Percentiles rank a stretch among this genome's conserved stretches.
These are phyloP conservation scores for Hondaea fermentalgiana DNA, from an alignment of 108 stramenopile species.

Conservation along the genomic window DNA sequence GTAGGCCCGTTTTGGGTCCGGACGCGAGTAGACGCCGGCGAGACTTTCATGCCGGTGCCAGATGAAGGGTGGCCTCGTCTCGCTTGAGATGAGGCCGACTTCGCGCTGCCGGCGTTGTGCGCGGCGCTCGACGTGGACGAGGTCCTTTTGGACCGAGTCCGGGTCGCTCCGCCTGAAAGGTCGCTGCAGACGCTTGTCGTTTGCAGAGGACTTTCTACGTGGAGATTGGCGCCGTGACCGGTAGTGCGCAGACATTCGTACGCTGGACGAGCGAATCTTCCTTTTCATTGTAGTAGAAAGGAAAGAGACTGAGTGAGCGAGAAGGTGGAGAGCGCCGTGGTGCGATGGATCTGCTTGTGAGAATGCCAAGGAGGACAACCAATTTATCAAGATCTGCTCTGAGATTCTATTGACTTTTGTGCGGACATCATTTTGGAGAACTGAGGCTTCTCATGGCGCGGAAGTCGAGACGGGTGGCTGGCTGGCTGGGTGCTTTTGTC, in stretches of 20 bases:
- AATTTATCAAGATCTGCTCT: not conserved
- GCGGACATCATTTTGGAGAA: conserved; percentile 10
- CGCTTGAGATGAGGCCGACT: no score
- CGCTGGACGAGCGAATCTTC: no score
- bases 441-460: not conserved
- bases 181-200: no score
- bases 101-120: no score
- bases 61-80: not conserved
- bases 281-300: no score
- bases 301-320: not conserved
- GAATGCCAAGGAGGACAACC: not conserved
- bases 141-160: no score
- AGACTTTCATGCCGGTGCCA: conserved; percentile 21
- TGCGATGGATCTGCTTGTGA: not conserved
- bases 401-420: not conserved
- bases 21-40: not conserved
- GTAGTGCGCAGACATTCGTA: no score
- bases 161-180: no score
- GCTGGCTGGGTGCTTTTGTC: not conserved
- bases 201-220: no score
- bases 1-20: not conserved
- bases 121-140: no score
- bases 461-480: not conserved
- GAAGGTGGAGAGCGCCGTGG: not conserved
- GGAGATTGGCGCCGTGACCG: no score